These are phyloP conservation scores for Paxillus ammoniavirescens DNA, from an alignment of 768 basidiomycete species.

Conservation along the genomic window DNA sequence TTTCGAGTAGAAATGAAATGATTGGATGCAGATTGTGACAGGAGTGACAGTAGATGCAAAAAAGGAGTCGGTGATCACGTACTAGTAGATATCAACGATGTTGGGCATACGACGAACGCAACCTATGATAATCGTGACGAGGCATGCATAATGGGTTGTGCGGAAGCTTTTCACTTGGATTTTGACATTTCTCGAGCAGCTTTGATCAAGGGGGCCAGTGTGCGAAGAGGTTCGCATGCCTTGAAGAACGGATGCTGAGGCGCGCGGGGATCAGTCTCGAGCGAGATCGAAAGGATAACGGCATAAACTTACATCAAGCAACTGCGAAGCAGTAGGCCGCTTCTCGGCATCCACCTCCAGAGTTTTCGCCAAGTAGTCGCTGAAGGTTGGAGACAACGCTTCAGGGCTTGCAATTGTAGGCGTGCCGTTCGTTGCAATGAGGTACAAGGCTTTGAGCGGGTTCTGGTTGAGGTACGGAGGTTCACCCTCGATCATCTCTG, in stretches of 20 bases:
- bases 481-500: constrained; percentile 98
- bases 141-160: neutral
- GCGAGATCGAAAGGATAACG: neutral
- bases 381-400: constrained; percentile 71
- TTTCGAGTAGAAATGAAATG: constrained; percentile 9
- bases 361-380: constrained; percentile 83
- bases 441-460: constrained; percentile 92
- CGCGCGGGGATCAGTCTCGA: constrained; percentile 3
- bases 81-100: constrained; percentile 17
- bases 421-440: constrained; percentile 98
- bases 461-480: constrained; percentile 97
- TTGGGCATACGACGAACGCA: neutral
- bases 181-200: constrained; percentile 87
- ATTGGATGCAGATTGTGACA: constrained; percentile 15
- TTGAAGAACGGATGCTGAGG: constrained; percentile 84
- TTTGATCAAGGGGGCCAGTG: constrained; percentile 87
- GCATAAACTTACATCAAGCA: constrained; percentile 60
- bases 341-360: constrained; percentile 95
- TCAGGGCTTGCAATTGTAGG: constrained; percentile 94
- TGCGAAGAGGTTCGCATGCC: constrained; percentile 81
- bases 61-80: neutral
- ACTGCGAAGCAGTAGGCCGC: constrained; percentile 79
- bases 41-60: constrained; percentile 19
- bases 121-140: neutral
- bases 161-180: constrained; percentile 35